Conservation (phyloP, 1,284 basidiomycete species). For the Rhodotorula sp. region DNA sequence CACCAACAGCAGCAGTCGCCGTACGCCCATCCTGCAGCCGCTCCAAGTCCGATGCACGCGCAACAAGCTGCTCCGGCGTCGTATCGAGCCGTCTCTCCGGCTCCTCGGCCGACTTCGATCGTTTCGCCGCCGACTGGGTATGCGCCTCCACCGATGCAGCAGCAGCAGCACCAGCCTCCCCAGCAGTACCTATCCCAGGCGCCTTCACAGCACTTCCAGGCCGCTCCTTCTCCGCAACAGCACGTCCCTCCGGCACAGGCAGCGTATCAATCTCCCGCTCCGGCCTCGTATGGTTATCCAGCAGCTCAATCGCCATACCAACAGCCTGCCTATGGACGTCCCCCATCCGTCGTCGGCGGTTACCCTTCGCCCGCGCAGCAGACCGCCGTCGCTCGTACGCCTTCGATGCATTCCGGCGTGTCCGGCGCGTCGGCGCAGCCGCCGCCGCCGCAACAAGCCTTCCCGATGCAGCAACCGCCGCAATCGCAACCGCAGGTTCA, state of each 20-base stretch:
- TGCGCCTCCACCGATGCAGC: neutral
- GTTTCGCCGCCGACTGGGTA: neutral
- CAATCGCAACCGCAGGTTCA: slow-evolving; percentile 12
- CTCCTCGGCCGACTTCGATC: neutral
- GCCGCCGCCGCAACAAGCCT: neutral
- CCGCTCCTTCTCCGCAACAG: slow-evolving; percentile 16
- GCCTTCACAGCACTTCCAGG: slow-evolving; percentile 21
- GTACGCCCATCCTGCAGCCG: slow-evolving; percentile 12
- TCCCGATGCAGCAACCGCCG: neutral
- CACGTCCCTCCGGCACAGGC: slow-evolving; percentile 2
- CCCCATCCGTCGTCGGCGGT: slow-evolving; percentile 37
- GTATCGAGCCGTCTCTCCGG: neutral
- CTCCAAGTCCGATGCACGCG: neutral
- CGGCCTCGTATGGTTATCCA: slow-evolving; percentile 23
- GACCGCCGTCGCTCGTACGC: slow-evolving; percentile 23
- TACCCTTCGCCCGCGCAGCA: slow-evolving; percentile 13
- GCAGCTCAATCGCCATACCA: slow-evolving; percentile 37
- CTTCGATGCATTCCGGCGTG: slow-evolving; percentile 26
- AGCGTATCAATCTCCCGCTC: slow-evolving; percentile 15
- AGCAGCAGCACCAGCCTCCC: neutral
- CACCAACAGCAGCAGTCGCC: slow-evolving; percentile 5
- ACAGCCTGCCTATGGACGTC: slow-evolving; percentile 43
- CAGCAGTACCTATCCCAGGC: slow-evolving; percentile 13
- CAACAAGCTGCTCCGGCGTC: neutral
- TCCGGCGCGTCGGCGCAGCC: slow-evolving; percentile 34